Conservation (phyloP, 176 grass and related monocot genomes). For the Triticum turgidum region DNA sequence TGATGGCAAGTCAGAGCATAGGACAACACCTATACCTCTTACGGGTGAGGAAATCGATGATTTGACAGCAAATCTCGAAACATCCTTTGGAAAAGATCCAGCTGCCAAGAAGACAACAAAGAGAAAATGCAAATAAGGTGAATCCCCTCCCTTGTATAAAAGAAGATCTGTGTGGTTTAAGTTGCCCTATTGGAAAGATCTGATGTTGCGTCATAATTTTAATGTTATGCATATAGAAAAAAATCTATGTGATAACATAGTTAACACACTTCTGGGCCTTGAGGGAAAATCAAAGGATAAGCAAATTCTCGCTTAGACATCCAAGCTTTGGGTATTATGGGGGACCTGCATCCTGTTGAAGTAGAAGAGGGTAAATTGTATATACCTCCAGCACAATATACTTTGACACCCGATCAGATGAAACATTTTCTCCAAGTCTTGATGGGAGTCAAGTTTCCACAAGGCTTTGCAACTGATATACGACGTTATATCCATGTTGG, state of each 20-base stretch:
- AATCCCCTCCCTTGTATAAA: neutral
- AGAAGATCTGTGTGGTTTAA: neutral
- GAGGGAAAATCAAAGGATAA: neutral
- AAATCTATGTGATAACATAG: neutral
- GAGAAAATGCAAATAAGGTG: neutral
- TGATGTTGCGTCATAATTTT: neutral
- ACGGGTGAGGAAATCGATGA: neutral
- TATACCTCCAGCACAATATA: neutral
- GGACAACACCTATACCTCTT: neutral
- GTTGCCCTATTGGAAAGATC: conserved; percentile 2
- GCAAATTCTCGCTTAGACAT: neutral
- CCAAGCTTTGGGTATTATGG: neutral
- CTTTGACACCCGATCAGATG: neutral
- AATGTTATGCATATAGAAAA: neutral
- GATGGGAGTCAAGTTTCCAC: neutral
- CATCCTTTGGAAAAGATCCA: neutral
- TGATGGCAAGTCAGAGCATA: neutral
- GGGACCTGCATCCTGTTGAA: neutral
- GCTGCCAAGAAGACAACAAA: neutral
- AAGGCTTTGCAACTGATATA: conserved; percentile 7
- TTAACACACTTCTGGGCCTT: neutral
- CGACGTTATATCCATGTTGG: neutral
- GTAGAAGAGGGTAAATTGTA: neutral
- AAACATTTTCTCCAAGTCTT: neutral
- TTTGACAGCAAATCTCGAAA: neutral